A percentile compares a stretch with the other conserved stretches of the same genome.
Conservation (phyloP, 1,139 yeast genomes). For the Scheffersomyces insectosa region DNA sequence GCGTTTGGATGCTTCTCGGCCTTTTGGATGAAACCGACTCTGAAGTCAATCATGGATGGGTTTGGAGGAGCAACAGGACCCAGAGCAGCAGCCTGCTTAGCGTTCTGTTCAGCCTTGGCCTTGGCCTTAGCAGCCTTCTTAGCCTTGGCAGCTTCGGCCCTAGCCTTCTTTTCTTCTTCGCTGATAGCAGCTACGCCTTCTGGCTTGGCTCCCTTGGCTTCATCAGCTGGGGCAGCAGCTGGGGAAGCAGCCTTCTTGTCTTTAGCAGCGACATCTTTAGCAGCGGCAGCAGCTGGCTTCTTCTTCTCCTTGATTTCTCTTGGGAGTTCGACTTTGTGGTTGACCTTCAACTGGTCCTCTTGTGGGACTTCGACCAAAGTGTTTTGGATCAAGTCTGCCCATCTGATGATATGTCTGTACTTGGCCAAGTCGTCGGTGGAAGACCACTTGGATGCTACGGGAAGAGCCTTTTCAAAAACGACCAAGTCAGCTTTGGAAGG, state of each 20-base stretch:
- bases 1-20: slow-evolving; percentile 98
- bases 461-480: slow-evolving; percentile 65
- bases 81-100: slow-evolving; percentile 51
- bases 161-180: slow-evolving; percentile 66
- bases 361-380: slow-evolving; percentile 56
- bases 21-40: slow-evolving; percentile 96
- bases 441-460: slow-evolving; percentile 58
- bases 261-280: slow-evolving; percentile 10
- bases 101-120: slow-evolving; percentile 62
- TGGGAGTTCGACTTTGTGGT: slow-evolving; percentile 65
- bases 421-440: slow-evolving; percentile 53
- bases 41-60: slow-evolving; percentile 86
- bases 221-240: slow-evolving; percentile 18
- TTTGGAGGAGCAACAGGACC: slow-evolving; percentile 63
- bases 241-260: slow-evolving; percentile 10
- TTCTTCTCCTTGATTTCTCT: slow-evolving; percentile 52
- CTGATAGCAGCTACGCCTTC: slow-evolving; percentile 25
- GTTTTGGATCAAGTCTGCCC: slow-evolving; percentile 86
- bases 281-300: slow-evolving; percentile 32
- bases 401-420: slow-evolving; percentile 82
- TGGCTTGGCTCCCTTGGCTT: slow-evolving; percentile 6
- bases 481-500: slow-evolving; percentile 69
- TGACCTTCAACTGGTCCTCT: slow-evolving; percentile 52
- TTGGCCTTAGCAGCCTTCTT: slow-evolving; percentile 74
- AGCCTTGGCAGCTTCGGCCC: slow-evolving; percentile 63